A percentile compares a stretch with the other conserved stretches of the same genome.
Conservation (phyloP, 345 rosid genomes). For the Schrenkiella parvula region DNA sequence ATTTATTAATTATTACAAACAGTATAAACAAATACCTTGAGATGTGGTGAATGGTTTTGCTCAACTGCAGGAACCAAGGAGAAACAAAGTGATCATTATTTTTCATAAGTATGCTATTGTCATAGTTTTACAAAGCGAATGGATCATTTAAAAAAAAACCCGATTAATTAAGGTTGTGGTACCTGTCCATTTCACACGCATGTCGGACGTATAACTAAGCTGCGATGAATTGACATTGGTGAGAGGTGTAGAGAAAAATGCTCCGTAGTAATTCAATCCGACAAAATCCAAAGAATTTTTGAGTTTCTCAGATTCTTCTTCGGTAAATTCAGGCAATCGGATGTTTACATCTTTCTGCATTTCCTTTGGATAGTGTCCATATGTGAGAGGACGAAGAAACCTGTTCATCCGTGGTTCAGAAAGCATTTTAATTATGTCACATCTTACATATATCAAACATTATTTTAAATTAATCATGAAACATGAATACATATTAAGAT, state of each 20-base stretch:
- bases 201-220: slow-evolving; percentile 7
- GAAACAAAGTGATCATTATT: background rate
- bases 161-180: background rate
- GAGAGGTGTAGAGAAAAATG: slow-evolving; percentile 24
- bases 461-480: background rate
- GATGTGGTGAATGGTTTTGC: slow-evolving; percentile 27
- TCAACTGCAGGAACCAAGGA: background rate
- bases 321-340: slow-evolving; percentile 12
- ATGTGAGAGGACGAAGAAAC: slow-evolving; percentile 30
- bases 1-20: background rate
- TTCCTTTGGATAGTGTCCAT: slow-evolving; percentile 25
- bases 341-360: background rate
- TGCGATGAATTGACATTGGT: slow-evolving; percentile 1
- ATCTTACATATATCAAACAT: background rate
- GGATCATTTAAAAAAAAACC: background rate
- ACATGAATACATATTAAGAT: background rate
- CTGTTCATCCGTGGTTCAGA: slow-evolving; percentile 4
- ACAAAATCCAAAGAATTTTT: slow-evolving; percentile 24
- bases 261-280: slow-evolving; percentile 35
- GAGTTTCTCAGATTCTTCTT: slow-evolving; percentile 19
- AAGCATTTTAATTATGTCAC: background rate
- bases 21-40: slow-evolving; percentile 10
- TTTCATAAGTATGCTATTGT: background rate
- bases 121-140: background rate
- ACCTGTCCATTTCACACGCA: slow-evolving; percentile 15